Evolutionary conservation across 805 yeast species (phyloP).

Genomic region (Spathaspora passalidarum): DNA sequence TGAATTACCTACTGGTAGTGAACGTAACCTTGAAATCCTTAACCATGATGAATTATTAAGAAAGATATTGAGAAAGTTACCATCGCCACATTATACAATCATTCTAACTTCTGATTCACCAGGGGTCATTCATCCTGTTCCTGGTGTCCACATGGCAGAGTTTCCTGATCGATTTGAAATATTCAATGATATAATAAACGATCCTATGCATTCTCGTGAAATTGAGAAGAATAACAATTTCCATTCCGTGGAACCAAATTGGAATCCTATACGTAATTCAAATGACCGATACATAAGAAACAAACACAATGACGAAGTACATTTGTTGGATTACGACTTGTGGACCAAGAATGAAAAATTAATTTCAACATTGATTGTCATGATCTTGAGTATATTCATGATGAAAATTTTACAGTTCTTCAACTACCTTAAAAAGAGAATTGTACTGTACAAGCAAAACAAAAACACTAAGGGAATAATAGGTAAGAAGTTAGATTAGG

Average conservation of each 20-base stretch:
- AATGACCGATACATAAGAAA: constrained; percentile 27
- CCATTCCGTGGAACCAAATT: constrained; percentile 25
- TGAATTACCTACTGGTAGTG: constrained; percentile 29
- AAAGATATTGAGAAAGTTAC: constrained; percentile 60
- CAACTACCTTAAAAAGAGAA: constrained; percentile 1
- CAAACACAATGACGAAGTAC: constrained; percentile 32
- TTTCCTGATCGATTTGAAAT: constrained; percentile 37
- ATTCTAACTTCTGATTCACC: constrained; percentile 44
- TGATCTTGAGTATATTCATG: constrained; percentile 14
- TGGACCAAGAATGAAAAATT: constrained; percentile 50
- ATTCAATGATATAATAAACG: constrained; percentile 56
- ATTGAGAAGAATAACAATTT: constrained; percentile 51
- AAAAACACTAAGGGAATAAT: constrained; percentile 2
- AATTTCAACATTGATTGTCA: constrained; percentile 35
- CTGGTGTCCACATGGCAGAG: constrained; percentile 25
- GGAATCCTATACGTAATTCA: constrained; percentile 26
- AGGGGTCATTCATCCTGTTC: constrained; percentile 27
- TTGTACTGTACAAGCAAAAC: constrained; percentile 2
- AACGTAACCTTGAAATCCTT: constrained; percentile 21
- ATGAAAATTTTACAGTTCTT: constrained; percentile 7
- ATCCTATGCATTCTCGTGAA: constrained; percentile 48
- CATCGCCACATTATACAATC: constrained; percentile 69
- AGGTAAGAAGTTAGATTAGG: constrained; percentile 1
- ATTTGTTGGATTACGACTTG: constrained; percentile 42
- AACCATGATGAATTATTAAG: constrained; percentile 49